Evolutionary conservation across 164 flowering plant genomes (phyloP), one percentile per base, ranked within the genome.

Genomic region (Magnolia sinica): DNA sequence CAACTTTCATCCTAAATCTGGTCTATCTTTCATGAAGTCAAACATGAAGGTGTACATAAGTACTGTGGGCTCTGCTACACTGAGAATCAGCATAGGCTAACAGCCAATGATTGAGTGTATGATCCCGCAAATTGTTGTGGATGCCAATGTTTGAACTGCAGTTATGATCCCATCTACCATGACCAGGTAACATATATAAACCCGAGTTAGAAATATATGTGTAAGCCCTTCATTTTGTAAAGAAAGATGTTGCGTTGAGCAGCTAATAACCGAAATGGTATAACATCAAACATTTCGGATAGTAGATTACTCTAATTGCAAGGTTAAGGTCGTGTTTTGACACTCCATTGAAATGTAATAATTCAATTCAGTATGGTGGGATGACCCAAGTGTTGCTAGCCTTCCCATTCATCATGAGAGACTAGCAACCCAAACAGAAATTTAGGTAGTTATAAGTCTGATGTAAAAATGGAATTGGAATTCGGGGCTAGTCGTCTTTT

Each of bases 41-140:
- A n/a, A n/a, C n/a, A n/a, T n/a, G n/a, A n/a, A n/a, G n/a, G n/a
- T n/a, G n/a, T n/a, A n/a, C n/a, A 11, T 96, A 20, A 96, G 88
- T 19, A 96, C 99, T 55, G 99, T 96, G 1, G 99, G 99, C 85
- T 96, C 99, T 16, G 99, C 98, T 74, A 96, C 99, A 72, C 99
- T 98, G 50, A 96, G 82, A 66, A 96, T 93, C 79, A 96, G 87
- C 84, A 96, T 83, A 14, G 99, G 98, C 79, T 96, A 98, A 64
- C 99, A 98, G 51, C 99, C 99, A 10, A 96, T 80, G 45, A 96
- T 83, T 0, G 99, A 96, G 83, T 96, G 99, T 76, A 94, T 90
- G 61, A 96, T 89, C 64, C 99, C 99, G 68, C 99, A 96, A 37
- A 92, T 24, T 22, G 98, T 92, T 69, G 99, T 96, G 1, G 99